Percentiles rank a stretch among this genome's conserved stretches.
These are phyloP conservation scores for Leccinum colubrinum DNA, from an alignment of 1,284 basidiomycete genomes.

Conservation along the genomic window DNA sequence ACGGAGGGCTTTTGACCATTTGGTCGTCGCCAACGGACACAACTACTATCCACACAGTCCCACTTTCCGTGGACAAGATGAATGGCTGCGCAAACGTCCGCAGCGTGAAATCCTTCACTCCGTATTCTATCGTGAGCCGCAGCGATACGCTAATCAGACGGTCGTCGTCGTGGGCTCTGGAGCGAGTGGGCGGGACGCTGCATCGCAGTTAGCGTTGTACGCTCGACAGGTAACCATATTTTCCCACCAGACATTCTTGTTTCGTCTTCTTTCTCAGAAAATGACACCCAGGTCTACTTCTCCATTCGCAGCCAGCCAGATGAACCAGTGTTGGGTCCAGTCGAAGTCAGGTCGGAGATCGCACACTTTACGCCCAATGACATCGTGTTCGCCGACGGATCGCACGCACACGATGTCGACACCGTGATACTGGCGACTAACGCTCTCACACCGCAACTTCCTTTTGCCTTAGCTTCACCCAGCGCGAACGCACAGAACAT, in stretches of 20 bases:
- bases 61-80: slow-evolving; percentile 44
- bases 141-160: slow-evolving; percentile 39
- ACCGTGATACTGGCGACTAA: slow-evolving; percentile 46
- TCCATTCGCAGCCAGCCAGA: slow-evolving; percentile 35
- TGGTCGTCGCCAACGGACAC: slow-evolving; percentile 54
- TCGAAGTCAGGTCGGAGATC: slow-evolving; percentile 42
- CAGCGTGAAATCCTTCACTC: slow-evolving; percentile 47
- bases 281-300: slow-evolving; percentile 38
- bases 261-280: not conserved
- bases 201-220: slow-evolving; percentile 39
- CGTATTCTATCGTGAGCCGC: slow-evolving; percentile 52
- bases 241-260: not conserved
- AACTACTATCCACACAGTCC: slow-evolving; percentile 45
- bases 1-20: slow-evolving; percentile 43
- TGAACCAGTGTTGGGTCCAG: slow-evolving; percentile 29
- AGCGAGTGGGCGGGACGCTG: slow-evolving; percentile 49
- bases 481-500: too few species aligned
- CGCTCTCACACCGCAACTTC: too few species aligned
- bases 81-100: slow-evolving; percentile 40
- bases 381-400: slow-evolving; percentile 48
- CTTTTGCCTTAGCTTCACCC: too few species aligned
- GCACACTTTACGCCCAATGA: slow-evolving; percentile 44
- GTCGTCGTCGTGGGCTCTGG: slow-evolving; percentile 54
- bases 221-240: slow-evolving; percentile 40
- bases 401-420: slow-evolving; percentile 40